Percentiles rank a stretch among this genome's conserved stretches.
Evolutionary conservation across 2,329 filamentous ascomycete species (phyloP).

Genomic region (Penicillium sp.): DNA sequence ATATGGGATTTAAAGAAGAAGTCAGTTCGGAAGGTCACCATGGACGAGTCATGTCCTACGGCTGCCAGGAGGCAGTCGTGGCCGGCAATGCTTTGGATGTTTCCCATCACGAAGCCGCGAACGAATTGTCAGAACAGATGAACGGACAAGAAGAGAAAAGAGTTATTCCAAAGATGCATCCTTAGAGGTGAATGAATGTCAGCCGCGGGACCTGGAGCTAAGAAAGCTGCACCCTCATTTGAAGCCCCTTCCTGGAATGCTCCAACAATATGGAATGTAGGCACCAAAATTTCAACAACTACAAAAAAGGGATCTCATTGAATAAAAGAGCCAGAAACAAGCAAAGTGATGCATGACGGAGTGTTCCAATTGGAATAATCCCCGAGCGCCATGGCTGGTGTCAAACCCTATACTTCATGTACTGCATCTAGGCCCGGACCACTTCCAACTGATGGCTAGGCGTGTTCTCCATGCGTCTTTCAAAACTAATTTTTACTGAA

Average conservation of each 20-base stretch:
- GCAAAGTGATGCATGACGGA: background rate
- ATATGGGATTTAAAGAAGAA: conserved; percentile 14
- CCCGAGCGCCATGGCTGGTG: background rate
- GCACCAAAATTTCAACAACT: background rate
- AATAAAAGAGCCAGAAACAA: background rate
- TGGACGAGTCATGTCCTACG: conserved; percentile 13
- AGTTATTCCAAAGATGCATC: background rate
- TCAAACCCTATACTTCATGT: background rate
- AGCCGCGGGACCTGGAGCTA: background rate
- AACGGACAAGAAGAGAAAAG: background rate
- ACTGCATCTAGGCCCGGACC: too few relatives aligned
- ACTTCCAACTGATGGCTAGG: too few relatives aligned
- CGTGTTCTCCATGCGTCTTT: too few relatives aligned
- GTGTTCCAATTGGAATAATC: background rate
- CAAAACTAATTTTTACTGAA: too few relatives aligned
- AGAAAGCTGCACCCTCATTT: background rate
- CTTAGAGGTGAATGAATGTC: background rate
- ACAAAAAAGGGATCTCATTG: background rate
- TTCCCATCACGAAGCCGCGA: conserved; percentile 14
- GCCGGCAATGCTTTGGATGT: conserved; percentile 13
- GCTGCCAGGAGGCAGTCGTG: conserved; percentile 23
- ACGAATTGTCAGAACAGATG: background rate
- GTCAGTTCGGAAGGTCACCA: conserved; percentile 21
- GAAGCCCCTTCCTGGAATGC: background rate
- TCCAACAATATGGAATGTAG: background rate